Conservation (phyloP, 371 early-diverging fungal species). For the Rhizopus arrhizus region DNA sequence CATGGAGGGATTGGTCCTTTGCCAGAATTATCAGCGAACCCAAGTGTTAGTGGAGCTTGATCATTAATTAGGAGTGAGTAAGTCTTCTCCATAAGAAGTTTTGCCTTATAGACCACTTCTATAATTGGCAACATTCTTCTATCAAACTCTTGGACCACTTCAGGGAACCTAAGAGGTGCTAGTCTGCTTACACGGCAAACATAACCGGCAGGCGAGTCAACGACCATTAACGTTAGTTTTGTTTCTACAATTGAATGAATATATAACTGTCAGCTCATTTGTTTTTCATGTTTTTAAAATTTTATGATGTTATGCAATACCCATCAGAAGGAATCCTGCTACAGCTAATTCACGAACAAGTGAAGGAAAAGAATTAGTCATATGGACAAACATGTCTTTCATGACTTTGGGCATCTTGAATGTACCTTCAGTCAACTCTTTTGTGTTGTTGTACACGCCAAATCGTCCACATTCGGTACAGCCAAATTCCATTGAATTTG, state of each 20-base stretch:
- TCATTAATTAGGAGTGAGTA: no score
- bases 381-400: neutral
- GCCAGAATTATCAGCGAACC: no score
- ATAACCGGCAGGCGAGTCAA: constrained; percentile 12
- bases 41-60: no score
- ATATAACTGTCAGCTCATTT: no score
- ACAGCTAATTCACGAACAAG: neutral
- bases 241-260: constrained; percentile 8
- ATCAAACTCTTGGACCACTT: constrained; percentile 2
- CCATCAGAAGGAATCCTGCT: neutral
- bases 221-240: constrained; percentile 5
- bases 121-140: constrained; percentile 10
- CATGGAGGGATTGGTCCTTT: no score
- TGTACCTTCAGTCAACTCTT: constrained; percentile 4
- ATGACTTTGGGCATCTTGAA: constrained; percentile 5
- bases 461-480: neutral
- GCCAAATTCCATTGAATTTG: neutral
- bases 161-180: constrained; percentile 8
- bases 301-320: no score
- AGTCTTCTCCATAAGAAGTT: constrained; percentile 6
- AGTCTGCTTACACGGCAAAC: constrained; percentile 13
- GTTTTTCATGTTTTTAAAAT: no score
- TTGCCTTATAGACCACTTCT: constrained; percentile 13
- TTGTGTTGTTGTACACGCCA: neutral
- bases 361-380: no score